Evolutionary conservation across 768 basidiomycete species (phyloP), one percentile per base, ranked within the genome.

Genomic region (Sporobolomyces phaffii): DNA sequence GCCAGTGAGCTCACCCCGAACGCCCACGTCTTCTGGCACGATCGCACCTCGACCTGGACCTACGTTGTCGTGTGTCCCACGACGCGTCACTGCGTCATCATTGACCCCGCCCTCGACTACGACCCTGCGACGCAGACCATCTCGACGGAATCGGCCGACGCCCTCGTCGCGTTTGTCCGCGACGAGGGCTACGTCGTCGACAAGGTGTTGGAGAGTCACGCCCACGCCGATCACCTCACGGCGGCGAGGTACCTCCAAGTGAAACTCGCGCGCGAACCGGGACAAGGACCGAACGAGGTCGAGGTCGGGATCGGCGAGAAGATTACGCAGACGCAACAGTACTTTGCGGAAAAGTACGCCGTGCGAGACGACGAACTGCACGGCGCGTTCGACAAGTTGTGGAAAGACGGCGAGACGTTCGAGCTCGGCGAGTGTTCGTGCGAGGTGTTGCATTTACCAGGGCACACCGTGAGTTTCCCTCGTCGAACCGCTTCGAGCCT

Each of bases 201-300:
- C 1, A 58, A 65, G 13, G 65, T 76, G 26, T 44, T 75, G n/a
- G 75, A 76, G 64, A 76, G 73, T 20, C 75, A 76, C 51, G 74
- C 74, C 2, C 75, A 76, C 52, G 75, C 75, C 5, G 75, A 76
- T 56, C 75, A 76, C 52, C 51, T 75, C 17, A 73, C 71, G 7
- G 70, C 68, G 1, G 70, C 72, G 8, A 17, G 15, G 52, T 62
- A 68, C 34, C 36, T 47, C 29, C 28, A 57, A 34, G 15, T 62
- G 65, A 41, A 57, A 9, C 44, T 68, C 14, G 20, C 60, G 8
- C 44, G 34, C 28, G 41, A 38, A n/a, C n/a, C n/a, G n/a, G n/a
- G n/a, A n/a, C 50, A 29, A 50, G 33, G 17, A 31, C 11, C 41
- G 4, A 29, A 18, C 10, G 13, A 10, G 6, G 53, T 64, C 15